phyloP scores from a whole-genome alignment of 352 stramenopile species.

The Phytophthora ramorum region DNA sequence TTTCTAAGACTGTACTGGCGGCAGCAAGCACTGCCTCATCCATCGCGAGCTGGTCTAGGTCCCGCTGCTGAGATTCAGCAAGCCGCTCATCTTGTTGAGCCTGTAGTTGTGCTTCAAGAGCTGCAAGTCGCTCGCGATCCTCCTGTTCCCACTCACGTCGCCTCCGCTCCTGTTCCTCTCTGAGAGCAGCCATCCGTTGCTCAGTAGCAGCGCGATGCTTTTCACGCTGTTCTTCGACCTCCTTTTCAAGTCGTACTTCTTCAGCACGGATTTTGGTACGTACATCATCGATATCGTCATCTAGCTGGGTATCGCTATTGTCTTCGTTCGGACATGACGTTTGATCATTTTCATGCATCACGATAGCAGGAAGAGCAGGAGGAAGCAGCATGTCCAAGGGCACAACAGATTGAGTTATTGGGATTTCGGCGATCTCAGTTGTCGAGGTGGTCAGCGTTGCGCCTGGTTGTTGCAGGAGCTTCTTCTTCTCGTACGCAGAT shows the following conservation, averaged over 20 bases:
- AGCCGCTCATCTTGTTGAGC: constrained; percentile 51
- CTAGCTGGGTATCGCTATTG: background rate
- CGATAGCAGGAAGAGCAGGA: constrained; percentile 19
- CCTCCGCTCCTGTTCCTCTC: constrained; percentile 70
- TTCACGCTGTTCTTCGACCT: constrained; percentile 52
- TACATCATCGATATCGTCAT: constrained; percentile 46
- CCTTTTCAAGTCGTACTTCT: constrained; percentile 45
- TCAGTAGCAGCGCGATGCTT: constrained; percentile 61
- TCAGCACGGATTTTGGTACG: constrained; percentile 51
- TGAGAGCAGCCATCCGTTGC: constrained; percentile 59
- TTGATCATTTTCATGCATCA: constrained; percentile 10
- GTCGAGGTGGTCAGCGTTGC: background rate
- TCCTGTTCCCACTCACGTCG: constrained; percentile 77
- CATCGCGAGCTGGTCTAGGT: constrained; percentile 38
- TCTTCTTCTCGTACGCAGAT: constrained; percentile 46
- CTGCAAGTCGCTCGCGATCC: constrained; percentile 53
- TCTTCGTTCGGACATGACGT: background rate
- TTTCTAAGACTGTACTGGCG: background rate
- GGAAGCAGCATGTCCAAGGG: constrained; percentile 19
- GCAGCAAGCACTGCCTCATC: constrained; percentile 31
- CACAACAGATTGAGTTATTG: constrained; percentile 21
- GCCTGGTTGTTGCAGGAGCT: constrained; percentile 24
- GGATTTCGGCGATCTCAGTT: background rate
- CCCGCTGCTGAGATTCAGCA: constrained; percentile 34
- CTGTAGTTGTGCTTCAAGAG: constrained; percentile 55